Evolutionary conservation across 306 rosid genomes (phyloP).

Genomic region (Erythrophleum fordii): DNA sequence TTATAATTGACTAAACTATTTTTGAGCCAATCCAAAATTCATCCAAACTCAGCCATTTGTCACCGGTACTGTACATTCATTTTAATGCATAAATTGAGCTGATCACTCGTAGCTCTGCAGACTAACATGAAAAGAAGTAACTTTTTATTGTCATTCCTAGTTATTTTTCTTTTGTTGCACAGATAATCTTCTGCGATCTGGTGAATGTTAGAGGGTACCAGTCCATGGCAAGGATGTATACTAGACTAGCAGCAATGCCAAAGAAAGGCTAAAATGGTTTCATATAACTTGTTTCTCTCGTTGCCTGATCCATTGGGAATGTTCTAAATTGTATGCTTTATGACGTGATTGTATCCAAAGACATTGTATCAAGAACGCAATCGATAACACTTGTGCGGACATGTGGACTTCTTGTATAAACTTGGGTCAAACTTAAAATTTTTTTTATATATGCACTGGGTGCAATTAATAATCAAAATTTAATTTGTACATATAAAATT

Average conservation of each 20-base stretch:
- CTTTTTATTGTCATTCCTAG: conserved; percentile 2
- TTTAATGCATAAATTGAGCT: background rate
- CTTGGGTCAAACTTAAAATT: too few relatives aligned
- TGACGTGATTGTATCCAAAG: too few relatives aligned
- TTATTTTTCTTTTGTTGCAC: conserved; percentile 18
- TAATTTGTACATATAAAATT: too few relatives aligned
- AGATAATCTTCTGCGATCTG: conserved; percentile 89
- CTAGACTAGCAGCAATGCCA: conserved; percentile 93
- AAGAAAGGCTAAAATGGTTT: conserved; percentile 71
- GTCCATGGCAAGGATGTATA: conserved; percentile 95
- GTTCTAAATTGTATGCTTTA: too few relatives aligned
- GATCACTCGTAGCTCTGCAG: conserved; percentile 16
- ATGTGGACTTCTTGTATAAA: too few relatives aligned
- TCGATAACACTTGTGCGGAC: too few relatives aligned
- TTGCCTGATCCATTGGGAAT: too few relatives aligned
- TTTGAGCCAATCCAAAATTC: too few relatives aligned
- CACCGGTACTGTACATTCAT: conserved; percentile 11
- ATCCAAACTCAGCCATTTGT: background rate
- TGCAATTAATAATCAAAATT: too few relatives aligned
- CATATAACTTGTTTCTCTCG: background rate
- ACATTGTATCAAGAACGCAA: too few relatives aligned
- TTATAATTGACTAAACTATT: too few relatives aligned
- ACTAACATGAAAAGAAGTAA: background rate
- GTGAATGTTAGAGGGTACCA: conserved; percentile 81
- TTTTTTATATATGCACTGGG: too few relatives aligned